Conservation (phyloP, 2,329 filamentous ascomycete genomes). For the Clonostachys sp. region DNA sequence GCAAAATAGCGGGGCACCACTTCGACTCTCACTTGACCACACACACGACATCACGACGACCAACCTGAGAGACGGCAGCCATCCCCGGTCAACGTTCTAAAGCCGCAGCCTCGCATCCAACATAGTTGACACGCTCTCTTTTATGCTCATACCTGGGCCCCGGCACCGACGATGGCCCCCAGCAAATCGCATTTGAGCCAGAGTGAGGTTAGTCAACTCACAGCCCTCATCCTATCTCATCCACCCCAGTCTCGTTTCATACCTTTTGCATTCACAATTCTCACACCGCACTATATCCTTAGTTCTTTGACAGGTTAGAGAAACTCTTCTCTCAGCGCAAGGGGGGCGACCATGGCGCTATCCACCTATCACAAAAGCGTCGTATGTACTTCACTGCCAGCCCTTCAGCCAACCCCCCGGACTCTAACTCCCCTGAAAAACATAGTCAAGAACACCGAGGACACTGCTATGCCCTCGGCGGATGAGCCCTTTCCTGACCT, state of each 20-base stretch:
- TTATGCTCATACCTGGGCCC: background rate
- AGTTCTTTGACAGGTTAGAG: constrained; percentile 71
- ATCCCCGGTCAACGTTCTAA: no score
- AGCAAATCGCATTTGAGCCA: background rate
- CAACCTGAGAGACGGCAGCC: no score
- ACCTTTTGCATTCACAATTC: no score
- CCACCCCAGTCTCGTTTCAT: no score
- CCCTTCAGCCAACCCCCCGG: background rate
- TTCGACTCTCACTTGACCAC: no score
- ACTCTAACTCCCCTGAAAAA: no score
- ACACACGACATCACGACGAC: no score
- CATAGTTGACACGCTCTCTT: no score
- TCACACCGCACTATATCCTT: background rate
- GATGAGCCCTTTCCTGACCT: constrained; percentile 57
- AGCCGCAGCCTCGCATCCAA: no score
- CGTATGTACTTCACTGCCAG: constrained; percentile 37
- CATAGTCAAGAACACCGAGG: constrained; percentile 36
- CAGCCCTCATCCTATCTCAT: no score
- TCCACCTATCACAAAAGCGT: constrained; percentile 75
- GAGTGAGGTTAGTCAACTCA: background rate
- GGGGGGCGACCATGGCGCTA: constrained; percentile 65
- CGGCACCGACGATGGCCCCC: background rate
- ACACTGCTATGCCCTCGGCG: constrained; percentile 33
- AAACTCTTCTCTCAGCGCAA: constrained; percentile 65
- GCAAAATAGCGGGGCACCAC: no score